A percentile compares a stretch with the other conserved stretches of the same genome.
These are phyloP conservation scores for Phytophthora citricola DNA, from an alignment of 352 stramenopile species.

Conservation along the genomic window DNA sequence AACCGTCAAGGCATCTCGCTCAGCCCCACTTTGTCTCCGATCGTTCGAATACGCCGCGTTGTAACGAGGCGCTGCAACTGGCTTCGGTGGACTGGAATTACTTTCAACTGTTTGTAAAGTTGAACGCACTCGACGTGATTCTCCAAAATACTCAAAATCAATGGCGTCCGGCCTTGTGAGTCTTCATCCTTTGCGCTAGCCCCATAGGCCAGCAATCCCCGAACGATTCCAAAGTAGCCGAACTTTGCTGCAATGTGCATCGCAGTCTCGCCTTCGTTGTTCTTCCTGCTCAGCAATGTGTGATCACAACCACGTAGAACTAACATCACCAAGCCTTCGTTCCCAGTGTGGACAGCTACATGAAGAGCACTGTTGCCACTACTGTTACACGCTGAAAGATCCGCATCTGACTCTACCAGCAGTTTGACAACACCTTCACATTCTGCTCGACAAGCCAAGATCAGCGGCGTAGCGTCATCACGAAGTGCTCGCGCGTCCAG, in stretches of 20 bases:
- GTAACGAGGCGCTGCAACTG: slow-evolving; percentile 14
- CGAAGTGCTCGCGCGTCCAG: slow-evolving; percentile 30
- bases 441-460: slow-evolving; percentile 54
- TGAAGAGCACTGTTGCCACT: slow-evolving; percentile 91
- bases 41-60: slow-evolving; percentile 9
- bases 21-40: slow-evolving; percentile 11
- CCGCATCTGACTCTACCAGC: slow-evolving; percentile 54
- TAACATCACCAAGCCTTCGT: slow-evolving; percentile 75
- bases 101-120: slow-evolving; percentile 52
- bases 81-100: slow-evolving; percentile 11
- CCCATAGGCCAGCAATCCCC: slow-evolving; percentile 48
- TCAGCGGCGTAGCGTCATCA: slow-evolving; percentile 46
- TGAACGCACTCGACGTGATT: slow-evolving; percentile 75
- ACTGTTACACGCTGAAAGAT: slow-evolving; percentile 78
- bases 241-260: slow-evolving; percentile 85
- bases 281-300: slow-evolving; percentile 86
- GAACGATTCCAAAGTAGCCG: slow-evolving; percentile 50
- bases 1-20: slow-evolving; percentile 34
- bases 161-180: slow-evolving; percentile 58
- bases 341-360: slow-evolving; percentile 79
- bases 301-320: slow-evolving; percentile 70
- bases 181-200: slow-evolving; percentile 59
- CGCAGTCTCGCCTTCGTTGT: slow-evolving; percentile 89
- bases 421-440: slow-evolving; percentile 51
- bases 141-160: slow-evolving; percentile 77